phyloP scores from a whole-genome alignment of 2,329 filamentous ascomycete genomes.

The Talaromyces sp. region DNA sequence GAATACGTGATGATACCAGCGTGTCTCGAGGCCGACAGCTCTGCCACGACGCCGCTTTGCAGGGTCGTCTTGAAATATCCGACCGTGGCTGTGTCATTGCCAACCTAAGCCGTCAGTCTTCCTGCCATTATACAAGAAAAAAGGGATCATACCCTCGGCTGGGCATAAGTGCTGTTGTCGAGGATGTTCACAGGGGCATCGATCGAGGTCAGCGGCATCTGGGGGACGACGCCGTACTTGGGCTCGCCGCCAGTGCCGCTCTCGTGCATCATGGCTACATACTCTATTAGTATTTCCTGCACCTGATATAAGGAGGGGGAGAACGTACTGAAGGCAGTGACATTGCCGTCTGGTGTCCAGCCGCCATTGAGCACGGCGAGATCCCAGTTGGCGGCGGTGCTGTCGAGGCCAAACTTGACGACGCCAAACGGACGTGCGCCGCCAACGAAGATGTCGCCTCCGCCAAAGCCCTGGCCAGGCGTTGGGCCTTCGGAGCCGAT shows the following conservation, averaged over 20 bases:
- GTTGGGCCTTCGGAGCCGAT: slow-evolving; percentile 46
- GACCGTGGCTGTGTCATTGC: slow-evolving; percentile 53
- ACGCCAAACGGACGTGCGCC: slow-evolving; percentile 42
- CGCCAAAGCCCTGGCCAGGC: slow-evolving; percentile 34
- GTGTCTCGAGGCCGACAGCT: slow-evolving; percentile 63
- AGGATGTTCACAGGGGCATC: slow-evolving; percentile 35
- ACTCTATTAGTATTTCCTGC: background rate
- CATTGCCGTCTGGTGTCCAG: slow-evolving; percentile 45
- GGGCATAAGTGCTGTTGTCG: slow-evolving; percentile 44
- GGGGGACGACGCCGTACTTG: slow-evolving; percentile 35
- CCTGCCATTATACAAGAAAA: background rate
- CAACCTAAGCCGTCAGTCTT: slow-evolving; percentile 19
- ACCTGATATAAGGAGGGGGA: background rate
- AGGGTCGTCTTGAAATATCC: slow-evolving; percentile 62
- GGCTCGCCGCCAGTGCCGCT: slow-evolving; percentile 43
- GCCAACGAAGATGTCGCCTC: slow-evolving; percentile 43
- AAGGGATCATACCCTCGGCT: slow-evolving; percentile 48
- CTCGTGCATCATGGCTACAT: slow-evolving; percentile 42
- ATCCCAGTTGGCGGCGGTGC: slow-evolving; percentile 30
- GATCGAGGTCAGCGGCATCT: slow-evolving; percentile 34
- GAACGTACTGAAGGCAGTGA: slow-evolving; percentile 43
- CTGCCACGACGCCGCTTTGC: slow-evolving; percentile 53
- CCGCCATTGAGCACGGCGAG: slow-evolving; percentile 39
- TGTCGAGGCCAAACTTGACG: slow-evolving; percentile 41
- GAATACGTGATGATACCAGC: slow-evolving; percentile 61